phyloP scores from a whole-genome alignment of 1,284 basidiomycete species.

The Athelia sp. region DNA sequence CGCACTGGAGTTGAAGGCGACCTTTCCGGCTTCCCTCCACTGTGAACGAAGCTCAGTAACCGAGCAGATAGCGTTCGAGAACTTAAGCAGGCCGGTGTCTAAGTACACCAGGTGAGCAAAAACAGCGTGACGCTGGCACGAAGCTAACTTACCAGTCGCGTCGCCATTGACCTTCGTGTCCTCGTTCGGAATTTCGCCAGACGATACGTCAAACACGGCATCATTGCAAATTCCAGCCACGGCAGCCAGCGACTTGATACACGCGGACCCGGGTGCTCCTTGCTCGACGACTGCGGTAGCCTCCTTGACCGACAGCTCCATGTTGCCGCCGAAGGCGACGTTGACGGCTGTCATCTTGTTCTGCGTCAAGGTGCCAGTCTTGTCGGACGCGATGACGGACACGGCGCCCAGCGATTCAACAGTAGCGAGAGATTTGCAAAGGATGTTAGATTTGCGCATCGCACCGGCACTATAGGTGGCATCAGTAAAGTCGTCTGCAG shows the following conservation, averaged over 20 bases:
- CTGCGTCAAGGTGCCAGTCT: constrained; percentile 48
- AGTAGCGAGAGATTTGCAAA: constrained; percentile 46
- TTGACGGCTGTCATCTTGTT: constrained; percentile 45
- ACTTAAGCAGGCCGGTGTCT: constrained; percentile 55
- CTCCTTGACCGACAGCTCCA: constrained; percentile 17
- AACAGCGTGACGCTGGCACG: background rate
- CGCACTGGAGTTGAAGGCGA: constrained; percentile 48
- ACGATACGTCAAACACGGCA: constrained; percentile 40
- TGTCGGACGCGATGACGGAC: constrained; percentile 36
- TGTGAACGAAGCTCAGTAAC: constrained; percentile 19
- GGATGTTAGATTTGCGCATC: constrained; percentile 50
- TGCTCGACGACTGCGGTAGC: constrained; percentile 7
- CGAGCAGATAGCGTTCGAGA: constrained; percentile 35
- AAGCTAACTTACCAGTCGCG: constrained; percentile 41
- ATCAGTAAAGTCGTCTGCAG: background rate
- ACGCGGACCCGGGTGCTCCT: constrained; percentile 10
- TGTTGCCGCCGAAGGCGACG: constrained; percentile 28
- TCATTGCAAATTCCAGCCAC: constrained; percentile 57
- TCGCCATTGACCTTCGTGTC: constrained; percentile 49
- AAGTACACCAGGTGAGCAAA: background rate
- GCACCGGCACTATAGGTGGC: constrained; percentile 36
- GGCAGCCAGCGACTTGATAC: constrained; percentile 23
- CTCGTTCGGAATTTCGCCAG: constrained; percentile 25
- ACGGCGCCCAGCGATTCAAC: constrained; percentile 48
- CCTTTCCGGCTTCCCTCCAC: constrained; percentile 29